phyloP scores from a whole-genome alignment of 2,329 filamentous ascomycete genomes.

The Clonostachys sp. region DNA sequence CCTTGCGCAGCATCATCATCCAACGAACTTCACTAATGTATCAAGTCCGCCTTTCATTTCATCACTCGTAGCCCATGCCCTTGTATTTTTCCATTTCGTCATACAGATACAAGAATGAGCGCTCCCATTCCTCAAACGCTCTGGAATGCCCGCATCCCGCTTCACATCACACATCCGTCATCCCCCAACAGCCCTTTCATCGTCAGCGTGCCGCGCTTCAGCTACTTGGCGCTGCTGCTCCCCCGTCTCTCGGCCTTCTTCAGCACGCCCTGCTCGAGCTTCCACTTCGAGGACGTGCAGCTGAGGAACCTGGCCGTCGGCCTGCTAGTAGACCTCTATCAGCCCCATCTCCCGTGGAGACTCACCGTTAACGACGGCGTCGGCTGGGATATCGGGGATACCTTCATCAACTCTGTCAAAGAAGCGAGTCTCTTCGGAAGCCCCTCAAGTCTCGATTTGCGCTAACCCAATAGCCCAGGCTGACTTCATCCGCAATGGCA shows the following conservation, averaged over 20 bases:
- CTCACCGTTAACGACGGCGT: conserved; percentile 48
- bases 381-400: conserved; percentile 57
- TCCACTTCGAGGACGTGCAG: conserved; percentile 51
- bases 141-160: conserved; percentile 49
- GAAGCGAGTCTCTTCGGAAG: conserved; percentile 34
- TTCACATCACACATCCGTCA: conserved; percentile 47
- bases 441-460: neutral
- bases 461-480: conserved; percentile 39
- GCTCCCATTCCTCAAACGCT: conserved; percentile 37
- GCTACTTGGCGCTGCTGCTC: conserved; percentile 53
- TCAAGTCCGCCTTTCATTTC: neutral
- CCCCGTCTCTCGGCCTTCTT: conserved; percentile 51
- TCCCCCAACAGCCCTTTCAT: conserved; percentile 44
- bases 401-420: conserved; percentile 61
- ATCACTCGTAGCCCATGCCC: neutral
- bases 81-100: conserved; percentile 1
- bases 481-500: conserved; percentile 83
- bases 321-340: conserved; percentile 52
- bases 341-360: conserved; percentile 48
- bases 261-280: conserved; percentile 49
- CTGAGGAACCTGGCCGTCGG: conserved; percentile 49
- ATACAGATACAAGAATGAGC: conserved; percentile 16
- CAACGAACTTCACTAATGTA: neutral
- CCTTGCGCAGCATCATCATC: neutral
- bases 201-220: conserved; percentile 50